A percentile compares a stretch with the other conserved stretches of the same genome.
phyloP scores from a whole-genome alignment of 2,329 filamentous ascomycete genomes.

The Daldinia sp. region DNA sequence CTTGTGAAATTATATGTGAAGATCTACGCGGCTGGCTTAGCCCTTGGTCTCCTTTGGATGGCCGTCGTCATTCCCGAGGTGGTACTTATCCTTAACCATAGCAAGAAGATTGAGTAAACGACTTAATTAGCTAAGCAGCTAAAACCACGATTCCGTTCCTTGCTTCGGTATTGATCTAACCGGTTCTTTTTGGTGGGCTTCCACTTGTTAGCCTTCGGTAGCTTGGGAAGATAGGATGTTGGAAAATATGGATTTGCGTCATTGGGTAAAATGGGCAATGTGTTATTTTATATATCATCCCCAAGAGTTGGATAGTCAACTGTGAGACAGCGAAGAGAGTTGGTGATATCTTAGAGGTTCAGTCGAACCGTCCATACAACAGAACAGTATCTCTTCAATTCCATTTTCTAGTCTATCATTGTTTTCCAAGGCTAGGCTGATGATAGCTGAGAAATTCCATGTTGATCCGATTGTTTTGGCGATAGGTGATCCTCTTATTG shows the following conservation, averaged over 20 bases:
- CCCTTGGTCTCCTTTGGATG: conserved; percentile 60
- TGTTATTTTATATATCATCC: conserved; percentile 20
- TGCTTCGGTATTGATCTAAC: conserved; percentile 8
- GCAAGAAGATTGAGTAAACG: conserved; percentile 45
- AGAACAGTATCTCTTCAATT: conserved; percentile 33
- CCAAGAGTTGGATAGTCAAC: conserved; percentile 5
- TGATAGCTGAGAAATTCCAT: not conserved
- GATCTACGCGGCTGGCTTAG: conserved; percentile 69
- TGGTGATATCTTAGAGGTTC: conserved; percentile 34
- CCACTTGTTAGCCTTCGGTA: not conserved
- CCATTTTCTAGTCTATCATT: conserved; percentile 2
- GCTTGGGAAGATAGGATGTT: not conserved
- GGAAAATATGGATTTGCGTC: not conserved
- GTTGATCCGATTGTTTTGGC: not conserved
- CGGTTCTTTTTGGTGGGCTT: not conserved
- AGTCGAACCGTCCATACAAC: conserved; percentile 38
- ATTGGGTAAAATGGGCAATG: conserved; percentile 7
- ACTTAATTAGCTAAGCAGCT: conserved; percentile 3
- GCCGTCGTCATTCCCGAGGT: conserved; percentile 66
- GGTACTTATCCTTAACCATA: conserved; percentile 56
- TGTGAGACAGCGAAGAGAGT: conserved; percentile 27
- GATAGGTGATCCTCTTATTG: not conserved
- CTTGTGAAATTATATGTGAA: conserved; percentile 82
- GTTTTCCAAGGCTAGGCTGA: not conserved
- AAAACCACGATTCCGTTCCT: not conserved